Conservation (phyloP, 495 filamentous ascomycete species). For the Chaetomium cochliodes region DNA sequence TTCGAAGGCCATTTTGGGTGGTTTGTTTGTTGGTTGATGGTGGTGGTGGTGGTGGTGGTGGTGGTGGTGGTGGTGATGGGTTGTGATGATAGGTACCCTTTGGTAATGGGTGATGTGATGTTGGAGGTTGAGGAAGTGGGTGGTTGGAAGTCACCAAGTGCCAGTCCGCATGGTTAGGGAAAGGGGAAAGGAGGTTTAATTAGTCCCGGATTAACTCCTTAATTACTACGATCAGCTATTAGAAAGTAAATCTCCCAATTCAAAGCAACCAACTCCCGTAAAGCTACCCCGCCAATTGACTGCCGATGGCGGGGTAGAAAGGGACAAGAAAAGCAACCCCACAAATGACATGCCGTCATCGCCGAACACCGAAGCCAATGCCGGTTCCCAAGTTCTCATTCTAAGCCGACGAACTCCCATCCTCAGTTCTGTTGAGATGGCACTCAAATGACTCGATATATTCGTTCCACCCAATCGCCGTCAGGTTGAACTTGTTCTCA, state of each 20-base stretch:
- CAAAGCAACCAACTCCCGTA: too few species aligned
- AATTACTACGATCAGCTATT: background rate
- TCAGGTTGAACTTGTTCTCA: conserved; percentile 41
- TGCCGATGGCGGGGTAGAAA: conserved; percentile 23
- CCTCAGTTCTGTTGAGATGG: conserved; percentile 27
- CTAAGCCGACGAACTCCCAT: background rate
- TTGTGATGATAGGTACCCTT: background rate
- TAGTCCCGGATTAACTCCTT: background rate
- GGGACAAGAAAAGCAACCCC: background rate
- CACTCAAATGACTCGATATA: conserved; percentile 43
- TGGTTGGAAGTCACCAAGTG: background rate
- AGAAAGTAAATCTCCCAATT: too few species aligned
- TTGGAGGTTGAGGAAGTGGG: background rate
- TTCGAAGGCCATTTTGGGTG: conserved; percentile 66
- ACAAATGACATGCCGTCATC: conserved; percentile 17
- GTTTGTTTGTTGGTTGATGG: background rate
- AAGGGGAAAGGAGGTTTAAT: background rate
- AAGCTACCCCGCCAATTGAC: conserved; percentile 13
- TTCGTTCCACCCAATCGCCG: conserved; percentile 37
- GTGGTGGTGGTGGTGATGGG: background rate
- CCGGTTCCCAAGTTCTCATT: background rate
- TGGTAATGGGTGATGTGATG: background rate
- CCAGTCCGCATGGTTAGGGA: background rate
- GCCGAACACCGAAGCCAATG: conserved; percentile 23
- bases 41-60: background rate